A percentile compares a stretch with the other conserved stretches of the same genome.
phyloP scores from a whole-genome alignment of 805 yeast species.

The Vanderwaltozyma polyspora region DNA sequence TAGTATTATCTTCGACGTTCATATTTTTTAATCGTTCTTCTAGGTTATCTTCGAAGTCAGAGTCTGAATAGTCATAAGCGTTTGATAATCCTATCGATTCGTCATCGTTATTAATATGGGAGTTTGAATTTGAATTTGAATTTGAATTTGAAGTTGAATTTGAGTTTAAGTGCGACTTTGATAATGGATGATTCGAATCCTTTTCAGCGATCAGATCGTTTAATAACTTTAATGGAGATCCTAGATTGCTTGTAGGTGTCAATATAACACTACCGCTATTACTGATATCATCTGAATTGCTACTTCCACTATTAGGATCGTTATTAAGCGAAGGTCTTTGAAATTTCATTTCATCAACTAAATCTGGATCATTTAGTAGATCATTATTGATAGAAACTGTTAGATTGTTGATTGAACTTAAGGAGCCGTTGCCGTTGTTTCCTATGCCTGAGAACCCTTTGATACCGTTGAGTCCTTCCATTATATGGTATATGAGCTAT shows the following conservation, averaged over 20 bases:
- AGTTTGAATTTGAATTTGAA: too few relatives aligned
- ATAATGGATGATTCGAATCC: too few relatives aligned
- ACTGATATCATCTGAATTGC: conserved; percentile 6
- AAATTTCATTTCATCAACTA: conserved; percentile 22
- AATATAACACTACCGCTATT: conserved; percentile 23
- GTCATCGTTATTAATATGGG: neutral
- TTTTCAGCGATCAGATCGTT: neutral
- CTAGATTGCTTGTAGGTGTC: conserved; percentile 7
- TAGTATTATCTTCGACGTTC: conserved; percentile 3
- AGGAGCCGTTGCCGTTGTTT: too few relatives aligned
- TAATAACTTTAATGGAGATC: neutral
- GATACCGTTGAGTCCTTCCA: too few relatives aligned
- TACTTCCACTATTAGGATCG: neutral
- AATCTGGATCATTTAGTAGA: conserved; percentile 21
- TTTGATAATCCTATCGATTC: neutral
- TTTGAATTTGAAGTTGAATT: too few relatives aligned
- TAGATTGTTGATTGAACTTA: too few relatives aligned
- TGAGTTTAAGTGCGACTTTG: too few relatives aligned
- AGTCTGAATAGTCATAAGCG: conserved; percentile 24
- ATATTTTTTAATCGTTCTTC: conserved; percentile 21
- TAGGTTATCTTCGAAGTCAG: conserved; percentile 27
- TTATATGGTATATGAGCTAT: too few relatives aligned
- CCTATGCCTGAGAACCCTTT: too few relatives aligned
- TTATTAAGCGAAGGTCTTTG: too few relatives aligned
- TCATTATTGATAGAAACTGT: too few relatives aligned